Evolutionary conservation across 768 basidiomycete species (phyloP).

Genomic region (Tricholoma furcatifolium): DNA sequence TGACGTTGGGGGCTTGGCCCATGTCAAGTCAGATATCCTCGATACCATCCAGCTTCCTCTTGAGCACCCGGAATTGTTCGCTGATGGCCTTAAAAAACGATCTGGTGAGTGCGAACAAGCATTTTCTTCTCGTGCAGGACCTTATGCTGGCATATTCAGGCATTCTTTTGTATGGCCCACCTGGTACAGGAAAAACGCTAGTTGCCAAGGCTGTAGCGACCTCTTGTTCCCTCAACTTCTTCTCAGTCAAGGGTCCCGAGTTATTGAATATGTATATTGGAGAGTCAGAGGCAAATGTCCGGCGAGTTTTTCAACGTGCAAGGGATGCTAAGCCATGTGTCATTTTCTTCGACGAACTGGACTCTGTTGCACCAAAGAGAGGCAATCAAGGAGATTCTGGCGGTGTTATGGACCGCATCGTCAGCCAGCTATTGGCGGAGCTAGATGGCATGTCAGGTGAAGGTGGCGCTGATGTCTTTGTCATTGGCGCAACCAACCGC

Average conservation of each 20-base stretch:
- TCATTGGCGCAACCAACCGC: conserved; percentile 94
- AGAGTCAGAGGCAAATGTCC: conserved; percentile 96
- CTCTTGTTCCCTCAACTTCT: conserved; percentile 91
- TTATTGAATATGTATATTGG: conserved; percentile 98
- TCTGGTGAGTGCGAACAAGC: conserved; percentile 59
- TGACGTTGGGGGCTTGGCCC: conserved; percentile 89
- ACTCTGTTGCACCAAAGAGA: conserved; percentile 91
- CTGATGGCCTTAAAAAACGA: conserved; percentile 90
- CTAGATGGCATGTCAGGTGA: conserved; percentile 85
- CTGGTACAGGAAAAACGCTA: conserved; percentile 94
- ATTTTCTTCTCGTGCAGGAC: not conserved
- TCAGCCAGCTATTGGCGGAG: conserved; percentile 91
- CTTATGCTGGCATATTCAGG: conserved; percentile 43
- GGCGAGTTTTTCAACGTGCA: conserved; percentile 87
- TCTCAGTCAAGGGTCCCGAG: conserved; percentile 97
- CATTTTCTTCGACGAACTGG: conserved; percentile 96
- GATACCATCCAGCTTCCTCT: conserved; percentile 95
- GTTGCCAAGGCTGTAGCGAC: conserved; percentile 97
- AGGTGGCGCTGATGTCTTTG: conserved; percentile 75
- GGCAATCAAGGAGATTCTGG: conserved; percentile 96
- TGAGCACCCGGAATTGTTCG: conserved; percentile 87
- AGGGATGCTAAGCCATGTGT: conserved; percentile 92
- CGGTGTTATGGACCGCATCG: conserved; percentile 97
- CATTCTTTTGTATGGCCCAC: conserved; percentile 90
- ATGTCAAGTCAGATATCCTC: conserved; percentile 88